These are phyloP conservation scores for Penicillium crystallinum DNA, from an alignment of 495 filamentous ascomycete genomes.

Conservation along the genomic window DNA sequence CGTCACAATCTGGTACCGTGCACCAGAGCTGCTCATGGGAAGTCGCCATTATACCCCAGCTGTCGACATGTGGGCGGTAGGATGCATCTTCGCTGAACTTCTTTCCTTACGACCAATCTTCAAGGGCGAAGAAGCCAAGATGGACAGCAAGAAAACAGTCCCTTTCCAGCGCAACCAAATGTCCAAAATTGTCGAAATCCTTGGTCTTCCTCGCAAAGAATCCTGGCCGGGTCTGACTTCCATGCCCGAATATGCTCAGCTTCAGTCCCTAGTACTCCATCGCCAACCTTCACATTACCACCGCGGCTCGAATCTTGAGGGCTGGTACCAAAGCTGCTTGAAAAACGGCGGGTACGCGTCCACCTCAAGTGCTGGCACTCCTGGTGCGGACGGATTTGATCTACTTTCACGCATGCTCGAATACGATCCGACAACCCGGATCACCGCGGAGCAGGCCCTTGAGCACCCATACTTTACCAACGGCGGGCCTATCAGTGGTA, in stretches of 20 bases:
- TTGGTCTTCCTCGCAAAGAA: slow-evolving; percentile 85
- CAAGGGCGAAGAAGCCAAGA: slow-evolving; percentile 98
- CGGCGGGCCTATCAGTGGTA: slow-evolving; percentile 58
- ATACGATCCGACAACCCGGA: slow-evolving; percentile 84
- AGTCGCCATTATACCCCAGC: slow-evolving; percentile 92
- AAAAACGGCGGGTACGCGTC: slow-evolving; percentile 54
- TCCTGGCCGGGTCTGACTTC: slow-evolving; percentile 75
- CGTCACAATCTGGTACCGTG: slow-evolving; percentile 98
- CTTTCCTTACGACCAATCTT: slow-evolving; percentile 90
- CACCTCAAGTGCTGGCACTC: slow-evolving; percentile 43
- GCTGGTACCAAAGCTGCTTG: slow-evolving; percentile 60
- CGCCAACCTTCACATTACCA: slow-evolving; percentile 36
- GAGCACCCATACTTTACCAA: slow-evolving; percentile 80
- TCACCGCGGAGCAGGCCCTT: slow-evolving; percentile 80
- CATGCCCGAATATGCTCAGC: slow-evolving; percentile 77
- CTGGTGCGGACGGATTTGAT: slow-evolving; percentile 73
- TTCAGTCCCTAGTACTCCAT: slow-evolving; percentile 56
- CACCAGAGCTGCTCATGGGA: slow-evolving; percentile 87
- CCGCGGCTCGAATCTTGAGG: slow-evolving; percentile 51
- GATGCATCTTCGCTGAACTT: slow-evolving; percentile 96
- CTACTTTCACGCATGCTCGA: slow-evolving; percentile 77
- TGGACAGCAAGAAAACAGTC: slow-evolving; percentile 95
- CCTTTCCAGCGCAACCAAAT: slow-evolving; percentile 98
- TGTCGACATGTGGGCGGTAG: slow-evolving; percentile 95
- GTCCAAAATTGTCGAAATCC: slow-evolving; percentile 95